Percentiles rank a stretch among this genome's conserved stretches.
Conservation (phyloP, 148 eudicot species). For the Vaccinium darrowii region DNA sequence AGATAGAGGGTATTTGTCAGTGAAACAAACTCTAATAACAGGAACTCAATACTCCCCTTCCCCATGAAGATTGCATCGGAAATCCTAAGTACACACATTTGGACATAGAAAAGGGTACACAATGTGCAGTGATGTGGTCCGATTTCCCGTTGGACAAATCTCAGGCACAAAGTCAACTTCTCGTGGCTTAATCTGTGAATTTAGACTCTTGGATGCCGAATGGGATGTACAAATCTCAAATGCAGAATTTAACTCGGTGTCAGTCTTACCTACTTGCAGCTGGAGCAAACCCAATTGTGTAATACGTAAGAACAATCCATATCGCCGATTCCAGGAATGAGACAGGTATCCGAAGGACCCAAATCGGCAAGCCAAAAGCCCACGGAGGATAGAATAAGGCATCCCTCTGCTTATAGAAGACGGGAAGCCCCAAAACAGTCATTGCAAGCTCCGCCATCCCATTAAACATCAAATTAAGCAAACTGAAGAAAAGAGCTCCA, state of each 20-base stretch:
- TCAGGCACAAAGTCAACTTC: not conserved
- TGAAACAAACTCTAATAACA: not conserved
- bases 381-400: conserved; percentile 41
- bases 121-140: too few species aligned
- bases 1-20: not conserved
- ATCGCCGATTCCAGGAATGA: conserved; percentile 42
- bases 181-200: not conserved
- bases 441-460: conserved; percentile 42
- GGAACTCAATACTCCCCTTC: not conserved
- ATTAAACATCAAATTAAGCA: conserved; percentile 46
- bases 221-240: not conserved
- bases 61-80: not conserved
- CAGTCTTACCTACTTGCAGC: conserved; percentile 36
- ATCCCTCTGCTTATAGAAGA: conserved; percentile 43
- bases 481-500: conserved; percentile 47
- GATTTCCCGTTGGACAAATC: not conserved
- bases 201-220: not conserved
- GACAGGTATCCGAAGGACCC: conserved; percentile 44
- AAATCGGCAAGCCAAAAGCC: conserved; percentile 52
- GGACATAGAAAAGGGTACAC: not conserved
- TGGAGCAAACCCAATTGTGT: conserved; percentile 49
- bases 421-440: conserved; percentile 36
- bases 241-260: not conserved
- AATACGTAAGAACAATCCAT: conserved; percentile 47
- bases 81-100: not conserved